These are phyloP conservation scores for Beauveria australis DNA, from an alignment of 2,329 filamentous ascomycete species.

Conservation along the genomic window DNA sequence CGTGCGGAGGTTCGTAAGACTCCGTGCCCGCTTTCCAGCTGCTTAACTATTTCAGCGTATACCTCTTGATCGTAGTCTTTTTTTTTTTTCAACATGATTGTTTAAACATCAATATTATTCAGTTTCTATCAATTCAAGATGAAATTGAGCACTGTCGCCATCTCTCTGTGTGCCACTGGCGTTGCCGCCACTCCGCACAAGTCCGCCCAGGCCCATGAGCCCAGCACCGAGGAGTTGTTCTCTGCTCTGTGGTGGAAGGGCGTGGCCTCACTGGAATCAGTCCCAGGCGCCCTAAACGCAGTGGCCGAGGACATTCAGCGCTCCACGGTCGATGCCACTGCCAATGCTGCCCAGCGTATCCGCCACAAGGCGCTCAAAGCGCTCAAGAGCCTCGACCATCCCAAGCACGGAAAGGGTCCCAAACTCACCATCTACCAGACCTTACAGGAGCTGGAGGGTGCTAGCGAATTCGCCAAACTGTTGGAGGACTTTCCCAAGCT, in stretches of 20 bases:
- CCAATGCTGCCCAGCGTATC: constrained; percentile 5
- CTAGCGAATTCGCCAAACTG: constrained; percentile 67
- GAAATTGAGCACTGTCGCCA: constrained; percentile 1
- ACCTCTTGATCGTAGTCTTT: not conserved
- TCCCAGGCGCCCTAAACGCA: not conserved
- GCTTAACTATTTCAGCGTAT: not conserved
- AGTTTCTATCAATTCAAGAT: not conserved
- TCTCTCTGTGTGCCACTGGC: constrained; percentile 3
- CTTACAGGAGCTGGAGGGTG: constrained; percentile 67
- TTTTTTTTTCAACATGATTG: not conserved
- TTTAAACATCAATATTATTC: not conserved
- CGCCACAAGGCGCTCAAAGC: constrained; percentile 6
- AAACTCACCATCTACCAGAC: constrained; percentile 74
- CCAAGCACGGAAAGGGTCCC: constrained; percentile 17
- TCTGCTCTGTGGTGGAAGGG: not conserved
- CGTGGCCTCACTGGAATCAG: not conserved
- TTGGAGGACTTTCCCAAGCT: constrained; percentile 66
- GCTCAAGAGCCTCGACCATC: constrained; percentile 6
- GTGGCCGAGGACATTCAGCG: constrained; percentile 6
- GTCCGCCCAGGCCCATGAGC: not conserved
- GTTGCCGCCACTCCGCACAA: not conserved
- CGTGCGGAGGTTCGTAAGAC: not conserved
- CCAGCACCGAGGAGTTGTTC: not conserved
- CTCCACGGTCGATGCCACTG: constrained; percentile 3
- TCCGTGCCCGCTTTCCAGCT: not conserved